Percentiles rank a stretch among this genome's conserved stretches.
Evolutionary conservation across 2,329 filamentous ascomycete genomes (phyloP).

Genomic region (Phaeophleospora eucalypticola): DNA sequence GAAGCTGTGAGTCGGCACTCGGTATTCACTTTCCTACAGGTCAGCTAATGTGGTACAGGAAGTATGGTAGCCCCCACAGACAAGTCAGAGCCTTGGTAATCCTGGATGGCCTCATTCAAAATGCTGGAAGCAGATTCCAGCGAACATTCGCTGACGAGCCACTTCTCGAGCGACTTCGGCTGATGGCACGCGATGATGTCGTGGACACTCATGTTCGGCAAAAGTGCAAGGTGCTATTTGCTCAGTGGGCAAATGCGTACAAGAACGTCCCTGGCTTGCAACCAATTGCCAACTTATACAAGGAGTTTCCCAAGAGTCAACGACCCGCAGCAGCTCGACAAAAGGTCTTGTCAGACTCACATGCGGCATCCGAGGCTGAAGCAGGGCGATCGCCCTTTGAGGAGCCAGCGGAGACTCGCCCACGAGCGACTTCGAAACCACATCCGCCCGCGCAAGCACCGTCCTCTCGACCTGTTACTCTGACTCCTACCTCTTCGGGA

Average conservation of each 20-base stretch:
- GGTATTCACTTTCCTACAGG: not conserved
- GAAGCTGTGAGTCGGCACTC: slow-evolving; percentile 63
- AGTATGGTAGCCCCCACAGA: slow-evolving; percentile 92
- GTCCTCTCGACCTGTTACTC: slow-evolving; percentile 28
- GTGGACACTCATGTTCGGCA: slow-evolving; percentile 81
- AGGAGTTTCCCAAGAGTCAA: slow-evolving; percentile 62
- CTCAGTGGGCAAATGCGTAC: slow-evolving; percentile 80
- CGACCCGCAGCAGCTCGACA: slow-evolving; percentile 66
- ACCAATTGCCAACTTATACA: slow-evolving; percentile 73
- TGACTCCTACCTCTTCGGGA: slow-evolving; percentile 29
- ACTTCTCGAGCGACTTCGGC: slow-evolving; percentile 81
- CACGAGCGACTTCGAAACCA: slow-evolving; percentile 14
- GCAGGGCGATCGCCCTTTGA: slow-evolving; percentile 19
- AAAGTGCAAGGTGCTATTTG: slow-evolving; percentile 83
- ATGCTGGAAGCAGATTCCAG: slow-evolving; percentile 84
- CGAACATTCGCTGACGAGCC: slow-evolving; percentile 85
- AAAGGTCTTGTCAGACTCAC: slow-evolving; percentile 77
- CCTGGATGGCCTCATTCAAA: slow-evolving; percentile 89
- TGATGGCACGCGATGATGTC: slow-evolving; percentile 78
- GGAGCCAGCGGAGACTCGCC: slow-evolving; percentile 11
- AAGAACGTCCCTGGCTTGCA: slow-evolving; percentile 76
- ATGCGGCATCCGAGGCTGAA: slow-evolving; percentile 55
- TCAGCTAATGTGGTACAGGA: slow-evolving; percentile 46
- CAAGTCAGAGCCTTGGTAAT: slow-evolving; percentile 85
- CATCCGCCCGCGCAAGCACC: slow-evolving; percentile 11